Conservation (phyloP, 2,329 filamentous ascomycete genomes). For the Alternaria infectoria region DNA sequence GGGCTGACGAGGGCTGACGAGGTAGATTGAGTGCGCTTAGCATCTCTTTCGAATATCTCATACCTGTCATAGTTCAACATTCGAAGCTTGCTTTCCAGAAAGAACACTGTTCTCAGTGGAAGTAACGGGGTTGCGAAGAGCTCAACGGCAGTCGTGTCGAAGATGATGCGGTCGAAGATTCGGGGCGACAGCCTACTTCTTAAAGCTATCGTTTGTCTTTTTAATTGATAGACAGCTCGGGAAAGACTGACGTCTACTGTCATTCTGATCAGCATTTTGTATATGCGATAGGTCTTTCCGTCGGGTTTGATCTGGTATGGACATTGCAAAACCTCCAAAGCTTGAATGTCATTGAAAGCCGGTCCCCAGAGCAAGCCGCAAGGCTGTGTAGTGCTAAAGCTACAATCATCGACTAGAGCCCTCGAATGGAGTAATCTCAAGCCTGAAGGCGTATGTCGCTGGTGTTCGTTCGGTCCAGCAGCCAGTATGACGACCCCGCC, state of each 20-base stretch:
- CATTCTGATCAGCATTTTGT: neutral
- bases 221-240: too few relatives aligned
- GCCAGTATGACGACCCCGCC: conserved; percentile 5
- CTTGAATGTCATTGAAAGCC: neutral
- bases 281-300: neutral
- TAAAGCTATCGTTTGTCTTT: fast-evolving
- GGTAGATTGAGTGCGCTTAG: too few relatives aligned
- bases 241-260: neutral
- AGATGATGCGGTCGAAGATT: neutral
- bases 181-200: neutral
- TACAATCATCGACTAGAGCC: neutral
- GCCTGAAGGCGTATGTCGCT: neutral
- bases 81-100: neutral
- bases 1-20: too few relatives aligned
- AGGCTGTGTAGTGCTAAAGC: neutral
- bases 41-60: neutral
- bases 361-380: neutral
- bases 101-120: neutral
- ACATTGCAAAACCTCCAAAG: too few relatives aligned
- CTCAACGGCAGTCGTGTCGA: neutral
- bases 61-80: fast-evolving
- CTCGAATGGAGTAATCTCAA: neutral
- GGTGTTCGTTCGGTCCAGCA: neutral
- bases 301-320: too few relatives aligned
- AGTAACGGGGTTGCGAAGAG: neutral